Conservation (phyloP, 768 basidiomycete genomes). For the Auricularia heimuer region DNA sequence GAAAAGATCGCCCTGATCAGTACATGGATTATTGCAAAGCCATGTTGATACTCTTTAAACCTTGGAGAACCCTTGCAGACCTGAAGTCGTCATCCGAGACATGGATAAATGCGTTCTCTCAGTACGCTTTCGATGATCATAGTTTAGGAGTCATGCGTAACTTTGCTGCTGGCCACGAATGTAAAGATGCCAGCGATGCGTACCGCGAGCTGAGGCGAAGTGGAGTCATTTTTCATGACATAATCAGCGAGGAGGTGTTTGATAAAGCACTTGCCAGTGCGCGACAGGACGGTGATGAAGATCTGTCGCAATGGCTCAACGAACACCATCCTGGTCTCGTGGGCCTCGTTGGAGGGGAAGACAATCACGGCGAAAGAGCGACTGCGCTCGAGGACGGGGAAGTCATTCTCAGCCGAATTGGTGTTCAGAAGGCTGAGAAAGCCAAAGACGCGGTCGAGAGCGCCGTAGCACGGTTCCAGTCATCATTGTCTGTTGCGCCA, state of each 20-base stretch:
- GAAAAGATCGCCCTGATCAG: background rate
- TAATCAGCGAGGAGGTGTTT: background rate
- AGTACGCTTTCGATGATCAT: background rate
- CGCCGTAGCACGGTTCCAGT: too few species aligned
- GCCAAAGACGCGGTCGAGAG: too few species aligned
- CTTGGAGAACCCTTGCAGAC: background rate
- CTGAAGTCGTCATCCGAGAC: background rate
- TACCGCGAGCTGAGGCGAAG: background rate
- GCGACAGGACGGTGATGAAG: background rate
- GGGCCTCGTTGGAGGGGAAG: background rate
- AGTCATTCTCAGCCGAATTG: background rate
- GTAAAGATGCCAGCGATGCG: background rate
- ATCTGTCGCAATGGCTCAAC: background rate
- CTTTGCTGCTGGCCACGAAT: background rate
- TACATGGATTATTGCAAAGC: background rate
- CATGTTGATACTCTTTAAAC: background rate
- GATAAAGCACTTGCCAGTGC: background rate
- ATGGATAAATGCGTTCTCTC: background rate
- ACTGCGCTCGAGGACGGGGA: background rate
- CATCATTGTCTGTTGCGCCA: too few species aligned
- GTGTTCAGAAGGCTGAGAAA: too few species aligned
- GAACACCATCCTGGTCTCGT: background rate
- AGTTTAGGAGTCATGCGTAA: background rate
- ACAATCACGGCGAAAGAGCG: background rate
- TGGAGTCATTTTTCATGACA: background rate